Conservation (phyloP, 1,139 yeast species). For the Kodamaea anthophila region DNA sequence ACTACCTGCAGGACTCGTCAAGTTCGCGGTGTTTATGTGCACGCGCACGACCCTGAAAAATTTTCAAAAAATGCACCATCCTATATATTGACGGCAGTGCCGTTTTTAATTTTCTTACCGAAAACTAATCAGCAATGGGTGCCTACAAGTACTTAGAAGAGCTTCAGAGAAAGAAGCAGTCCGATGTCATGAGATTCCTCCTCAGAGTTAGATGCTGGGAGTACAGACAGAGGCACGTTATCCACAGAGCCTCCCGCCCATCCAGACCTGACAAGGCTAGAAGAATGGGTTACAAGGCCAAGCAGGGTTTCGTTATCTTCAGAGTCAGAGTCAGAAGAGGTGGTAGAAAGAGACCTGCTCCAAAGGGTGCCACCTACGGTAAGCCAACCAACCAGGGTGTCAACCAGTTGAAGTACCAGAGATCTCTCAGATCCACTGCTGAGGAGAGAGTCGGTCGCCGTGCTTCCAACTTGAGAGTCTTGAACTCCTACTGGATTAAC, state of each 20-base stretch:
- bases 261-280: slow-evolving; percentile 99
- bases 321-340: slow-evolving; percentile 99
- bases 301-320: slow-evolving; percentile 98
- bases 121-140: slow-evolving; percentile 60
- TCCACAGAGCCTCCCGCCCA: slow-evolving; percentile 98
- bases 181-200: slow-evolving; percentile 98
- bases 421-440: slow-evolving; percentile 95
- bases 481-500: slow-evolving; percentile 99
- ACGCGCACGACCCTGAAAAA: slow-evolving; percentile 9
- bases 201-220: slow-evolving; percentile 99
- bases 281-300: slow-evolving; percentile 99
- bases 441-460: slow-evolving; percentile 99
- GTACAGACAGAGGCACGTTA: slow-evolving; percentile 98
- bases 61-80: slow-evolving; percentile 7
- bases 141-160: slow-evolving; percentile 99
- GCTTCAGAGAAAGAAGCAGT: slow-evolving; percentile 99
- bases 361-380: slow-evolving; percentile 99
- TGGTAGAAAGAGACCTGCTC: slow-evolving; percentile 99
- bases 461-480: slow-evolving; percentile 97
- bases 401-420: slow-evolving; percentile 98
- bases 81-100: slow-evolving; percentile 1
- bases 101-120: slow-evolving; percentile 9
- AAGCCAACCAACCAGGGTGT: slow-evolving; percentile 99
- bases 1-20: background rate
- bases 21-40: background rate